A percentile compares a stretch with the other conserved stretches of the same genome.
Evolutionary conservation across 352 stramenopile species (phyloP).

Genomic region (Globisporangium camurandrum): DNA sequence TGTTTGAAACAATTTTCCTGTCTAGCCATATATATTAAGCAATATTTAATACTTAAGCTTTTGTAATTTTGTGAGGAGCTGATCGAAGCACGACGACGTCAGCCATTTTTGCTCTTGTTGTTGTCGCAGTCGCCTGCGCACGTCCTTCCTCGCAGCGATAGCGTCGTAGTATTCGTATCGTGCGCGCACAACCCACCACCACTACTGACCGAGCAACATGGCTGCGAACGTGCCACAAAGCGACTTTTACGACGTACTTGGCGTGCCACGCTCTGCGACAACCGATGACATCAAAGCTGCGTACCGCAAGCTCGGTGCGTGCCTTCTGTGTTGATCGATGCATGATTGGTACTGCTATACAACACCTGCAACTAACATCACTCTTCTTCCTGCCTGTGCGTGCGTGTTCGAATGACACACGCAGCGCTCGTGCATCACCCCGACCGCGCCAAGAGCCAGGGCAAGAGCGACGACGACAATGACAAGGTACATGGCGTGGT

Average conservation of each 20-base stretch:
- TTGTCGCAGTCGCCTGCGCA: no score
- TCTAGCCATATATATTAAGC: no score
- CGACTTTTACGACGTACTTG: constrained; percentile 57
- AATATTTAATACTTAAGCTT: no score
- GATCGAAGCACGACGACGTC: no score
- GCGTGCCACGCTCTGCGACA: constrained; percentile 47
- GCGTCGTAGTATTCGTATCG: no score
- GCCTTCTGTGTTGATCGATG: constrained; percentile 7
- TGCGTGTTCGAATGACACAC: neutral
- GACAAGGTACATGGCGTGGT: constrained; percentile 15
- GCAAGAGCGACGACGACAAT: constrained; percentile 15
- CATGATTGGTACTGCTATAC: no score
- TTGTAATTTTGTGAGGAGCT: no score
- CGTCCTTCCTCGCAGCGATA: no score
- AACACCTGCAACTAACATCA: neutral
- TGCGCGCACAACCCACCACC: neutral
- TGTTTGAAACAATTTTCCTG: no score
- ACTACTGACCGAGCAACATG: constrained; percentile 2
- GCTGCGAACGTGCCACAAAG: constrained; percentile 6
- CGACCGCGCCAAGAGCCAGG: constrained; percentile 40
- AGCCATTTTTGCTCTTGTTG: no score
- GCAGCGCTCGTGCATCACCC: constrained; percentile 65
- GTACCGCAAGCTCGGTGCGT: constrained; percentile 68
- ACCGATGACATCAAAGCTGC: constrained; percentile 70
- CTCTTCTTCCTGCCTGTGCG: neutral